These are phyloP conservation scores for Aspergillus panamensis DNA, from an alignment of 495 filamentous ascomycete species.

Conservation along the genomic window DNA sequence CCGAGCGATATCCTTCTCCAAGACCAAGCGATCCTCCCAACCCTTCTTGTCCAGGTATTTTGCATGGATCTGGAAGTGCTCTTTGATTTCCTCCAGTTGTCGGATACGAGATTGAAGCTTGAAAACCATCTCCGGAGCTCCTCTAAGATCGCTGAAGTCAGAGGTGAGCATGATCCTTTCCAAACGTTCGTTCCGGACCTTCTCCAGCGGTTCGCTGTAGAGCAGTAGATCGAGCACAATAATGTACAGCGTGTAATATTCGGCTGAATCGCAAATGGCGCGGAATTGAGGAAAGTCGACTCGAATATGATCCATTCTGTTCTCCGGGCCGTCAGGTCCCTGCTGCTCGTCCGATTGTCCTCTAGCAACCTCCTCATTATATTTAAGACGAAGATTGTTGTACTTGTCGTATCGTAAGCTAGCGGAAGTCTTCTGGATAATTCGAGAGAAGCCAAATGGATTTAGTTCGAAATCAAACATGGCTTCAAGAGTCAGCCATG, in stretches of 20 bases:
- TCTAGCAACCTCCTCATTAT: constrained; percentile 87
- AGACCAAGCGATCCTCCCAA: constrained; percentile 80
- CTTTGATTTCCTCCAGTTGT: constrained; percentile 95
- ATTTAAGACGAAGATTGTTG: constrained; percentile 94
- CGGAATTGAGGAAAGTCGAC: constrained; percentile 91
- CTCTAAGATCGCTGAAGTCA: constrained; percentile 95
- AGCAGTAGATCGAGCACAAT: constrained; percentile 92
- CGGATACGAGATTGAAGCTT: constrained; percentile 87
- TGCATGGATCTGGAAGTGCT: constrained; percentile 88
- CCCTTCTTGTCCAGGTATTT: constrained; percentile 82
- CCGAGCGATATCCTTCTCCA: constrained; percentile 82
- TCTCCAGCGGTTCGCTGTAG: constrained; percentile 93
- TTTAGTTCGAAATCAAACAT: constrained; percentile 94
- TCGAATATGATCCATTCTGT: constrained; percentile 89
- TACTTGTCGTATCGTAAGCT: constrained; percentile 95
- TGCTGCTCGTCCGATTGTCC: constrained; percentile 41
- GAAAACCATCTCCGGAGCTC: constrained; percentile 89
- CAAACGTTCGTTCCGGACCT: constrained; percentile 84
- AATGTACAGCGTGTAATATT: constrained; percentile 97
- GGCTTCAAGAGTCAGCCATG: constrained; percentile 95
- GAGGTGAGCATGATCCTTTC: constrained; percentile 99
- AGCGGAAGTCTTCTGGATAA: constrained; percentile 92
- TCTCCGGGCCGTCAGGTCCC: constrained; percentile 53
- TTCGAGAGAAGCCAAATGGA: constrained; percentile 91
- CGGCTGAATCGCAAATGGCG: constrained; percentile 89